Percentiles rank a stretch among this genome's conserved stretches.
Evolutionary conservation across 2,329 filamentous ascomycete genomes (phyloP).

Genomic region (Kalmusia sp.): DNA sequence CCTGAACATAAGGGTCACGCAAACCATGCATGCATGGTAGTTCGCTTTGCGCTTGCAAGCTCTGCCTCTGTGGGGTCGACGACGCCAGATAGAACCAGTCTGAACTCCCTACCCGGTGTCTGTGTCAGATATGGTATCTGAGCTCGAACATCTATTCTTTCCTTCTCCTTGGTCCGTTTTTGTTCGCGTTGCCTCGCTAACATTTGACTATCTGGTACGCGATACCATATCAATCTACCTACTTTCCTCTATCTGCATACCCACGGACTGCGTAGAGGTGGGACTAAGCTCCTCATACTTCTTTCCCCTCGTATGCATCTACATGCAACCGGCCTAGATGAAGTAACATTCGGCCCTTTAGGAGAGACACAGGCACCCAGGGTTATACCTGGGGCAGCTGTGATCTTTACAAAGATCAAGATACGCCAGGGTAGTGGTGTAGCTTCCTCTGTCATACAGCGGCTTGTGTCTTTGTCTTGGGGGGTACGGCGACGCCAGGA

Average conservation of each 20-base stretch:
- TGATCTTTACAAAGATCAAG: neutral
- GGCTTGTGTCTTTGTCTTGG: neutral
- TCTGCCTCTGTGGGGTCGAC: neutral
- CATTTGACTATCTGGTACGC: no score
- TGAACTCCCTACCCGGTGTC: no score
- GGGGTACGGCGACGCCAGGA: conserved; percentile 1
- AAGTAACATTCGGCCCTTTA: neutral
- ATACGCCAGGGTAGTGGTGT: neutral
- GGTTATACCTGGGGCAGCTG: neutral
- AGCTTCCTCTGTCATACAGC: neutral
- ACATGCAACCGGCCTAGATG: neutral
- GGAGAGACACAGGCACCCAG: neutral
- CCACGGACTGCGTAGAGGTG: neutral
- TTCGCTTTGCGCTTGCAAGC: neutral
- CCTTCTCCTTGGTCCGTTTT: no score
- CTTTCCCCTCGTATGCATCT: neutral
- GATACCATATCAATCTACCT: no score
- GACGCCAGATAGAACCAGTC: neutral
- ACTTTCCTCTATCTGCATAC: no score
- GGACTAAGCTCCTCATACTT: neutral
- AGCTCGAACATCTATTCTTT: no score
- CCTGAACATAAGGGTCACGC: neutral
- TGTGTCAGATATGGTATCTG: no score
- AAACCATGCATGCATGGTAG: neutral
- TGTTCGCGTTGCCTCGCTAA: no score